Conservation (phyloP, 1,284 basidiomycete species). For the Rhodotorula sp. region DNA sequence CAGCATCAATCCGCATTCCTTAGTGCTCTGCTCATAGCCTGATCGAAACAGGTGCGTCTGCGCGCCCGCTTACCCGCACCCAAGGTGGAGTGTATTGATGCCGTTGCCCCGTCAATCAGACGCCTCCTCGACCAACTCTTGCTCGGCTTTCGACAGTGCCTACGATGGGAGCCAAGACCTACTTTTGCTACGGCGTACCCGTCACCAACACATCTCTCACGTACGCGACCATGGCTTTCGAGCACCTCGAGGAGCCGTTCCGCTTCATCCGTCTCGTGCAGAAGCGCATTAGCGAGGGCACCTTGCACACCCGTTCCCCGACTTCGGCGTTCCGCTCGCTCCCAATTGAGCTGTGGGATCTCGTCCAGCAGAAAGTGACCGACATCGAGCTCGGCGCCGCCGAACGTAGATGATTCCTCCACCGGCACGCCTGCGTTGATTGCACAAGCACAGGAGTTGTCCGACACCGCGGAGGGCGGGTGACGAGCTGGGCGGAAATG, state of each 20-base stretch:
- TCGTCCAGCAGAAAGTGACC: constrained; percentile 1
- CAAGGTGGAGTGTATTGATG: no score
- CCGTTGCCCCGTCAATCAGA: no score
- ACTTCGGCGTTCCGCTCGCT: background rate
- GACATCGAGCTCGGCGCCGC: background rate
- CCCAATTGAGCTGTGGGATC: background rate
- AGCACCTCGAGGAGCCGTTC: background rate
- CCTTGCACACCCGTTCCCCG: background rate
- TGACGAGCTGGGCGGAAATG: background rate
- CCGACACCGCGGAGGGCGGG: no score
- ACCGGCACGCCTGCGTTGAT: background rate
- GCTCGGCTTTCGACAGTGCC: no score
- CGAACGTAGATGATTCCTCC: background rate
- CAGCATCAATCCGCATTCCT: no score
- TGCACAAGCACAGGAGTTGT: no score
- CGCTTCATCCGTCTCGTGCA: background rate
- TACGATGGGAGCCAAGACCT: background rate
- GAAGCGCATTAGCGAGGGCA: no score
- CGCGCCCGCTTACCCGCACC: no score
- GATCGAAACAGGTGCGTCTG: no score
- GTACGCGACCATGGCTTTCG: background rate
- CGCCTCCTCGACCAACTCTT: no score
- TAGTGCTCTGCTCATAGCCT: no score
- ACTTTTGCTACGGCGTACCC: background rate
- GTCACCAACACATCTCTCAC: background rate